Evolutionary conservation across 306 rosid species (phyloP).

Genomic region (Trifolium repens): DNA sequence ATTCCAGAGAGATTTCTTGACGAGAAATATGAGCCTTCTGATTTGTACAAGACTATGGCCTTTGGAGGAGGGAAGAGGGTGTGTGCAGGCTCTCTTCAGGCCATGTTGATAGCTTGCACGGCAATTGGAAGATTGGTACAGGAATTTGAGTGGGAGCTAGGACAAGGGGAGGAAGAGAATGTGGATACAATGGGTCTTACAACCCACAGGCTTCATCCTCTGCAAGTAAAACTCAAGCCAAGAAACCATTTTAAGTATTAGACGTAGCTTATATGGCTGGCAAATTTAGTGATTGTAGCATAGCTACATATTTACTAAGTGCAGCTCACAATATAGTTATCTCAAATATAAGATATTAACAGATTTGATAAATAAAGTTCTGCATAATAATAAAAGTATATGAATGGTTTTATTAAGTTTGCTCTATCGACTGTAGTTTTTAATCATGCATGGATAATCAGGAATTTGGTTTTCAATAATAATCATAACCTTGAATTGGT

Average conservation of each 20-base stretch:
- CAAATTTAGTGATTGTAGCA: not conserved
- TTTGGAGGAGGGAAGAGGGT: constrained; percentile 96
- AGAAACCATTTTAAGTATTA: constrained; percentile 41
- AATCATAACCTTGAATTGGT: not conserved
- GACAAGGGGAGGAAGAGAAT: constrained; percentile 72
- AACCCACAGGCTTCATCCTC: constrained; percentile 75
- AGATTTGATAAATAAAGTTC: not conserved
- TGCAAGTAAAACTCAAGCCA: constrained; percentile 58
- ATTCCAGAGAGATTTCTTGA: constrained; percentile 87
- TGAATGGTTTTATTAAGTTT: not conserved
- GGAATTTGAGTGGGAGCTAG: constrained; percentile 77
- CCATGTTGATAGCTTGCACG: constrained; percentile 62
- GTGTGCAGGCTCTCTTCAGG: constrained; percentile 91
- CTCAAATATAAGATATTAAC: not conserved
- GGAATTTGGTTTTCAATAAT: not conserved
- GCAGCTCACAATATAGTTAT: not conserved
- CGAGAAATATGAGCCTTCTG: constrained; percentile 60
- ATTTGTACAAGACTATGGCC: constrained; percentile 89
- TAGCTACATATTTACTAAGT: constrained; percentile 14
- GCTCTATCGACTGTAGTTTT: not conserved
- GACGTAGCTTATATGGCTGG: not conserved
- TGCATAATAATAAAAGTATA: not conserved
- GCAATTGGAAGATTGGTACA: constrained; percentile 77
- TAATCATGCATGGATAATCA: not conserved
- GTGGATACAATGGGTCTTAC: constrained; percentile 84